Evolutionary conservation across 345 rosid species (phyloP), one percentile per base, ranked within the genome.

Genomic region (Gossypium anomalum): DNA sequence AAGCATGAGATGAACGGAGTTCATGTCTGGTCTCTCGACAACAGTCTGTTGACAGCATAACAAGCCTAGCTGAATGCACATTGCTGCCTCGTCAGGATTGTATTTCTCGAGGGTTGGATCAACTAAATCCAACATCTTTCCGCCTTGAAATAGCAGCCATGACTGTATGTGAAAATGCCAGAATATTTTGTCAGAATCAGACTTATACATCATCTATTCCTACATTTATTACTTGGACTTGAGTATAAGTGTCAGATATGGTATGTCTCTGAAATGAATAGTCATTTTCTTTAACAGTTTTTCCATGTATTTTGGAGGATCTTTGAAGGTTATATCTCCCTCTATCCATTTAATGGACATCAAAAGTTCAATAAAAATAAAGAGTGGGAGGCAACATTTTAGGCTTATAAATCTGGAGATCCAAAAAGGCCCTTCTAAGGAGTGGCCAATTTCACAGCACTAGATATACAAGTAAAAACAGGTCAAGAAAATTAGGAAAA

Each of bases 41-140:
- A 83, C 49, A 5, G 34, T 85, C 58, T 91, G 87, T 56, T 93
- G 97, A 77, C 98, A 93, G 82, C 97, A 93, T 7, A 93, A 77
- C 76, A 93, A 74, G 20, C 97, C 98, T 48, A 93, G 79, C 66
- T 90, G 87, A 80, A 92, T 80, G 85, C 94, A 89, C 81, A 93
- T 87, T 38, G 89, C 93, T 51, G 83, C 97, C 68, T 92, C 98
- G 3, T 90, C 90, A 0, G 69, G 84, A 72, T 92, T 86, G 87
- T 71, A 90, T 78, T 63, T 85, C 56, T 72, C 73, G 27, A 93
- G 89, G 77, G 82, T 77, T 23, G 80, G 85, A 79, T 93, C 98
- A 70, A 93, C 89, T 75, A 89, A 43, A 45, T 93, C 94, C 60
- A 92, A 34, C 7, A 82, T 58, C 58, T 82, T 88, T 74, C 89